These are phyloP conservation scores for Phytophthora quininea DNA, from an alignment of 352 stramenopile species.

Conservation along the genomic window DNA sequence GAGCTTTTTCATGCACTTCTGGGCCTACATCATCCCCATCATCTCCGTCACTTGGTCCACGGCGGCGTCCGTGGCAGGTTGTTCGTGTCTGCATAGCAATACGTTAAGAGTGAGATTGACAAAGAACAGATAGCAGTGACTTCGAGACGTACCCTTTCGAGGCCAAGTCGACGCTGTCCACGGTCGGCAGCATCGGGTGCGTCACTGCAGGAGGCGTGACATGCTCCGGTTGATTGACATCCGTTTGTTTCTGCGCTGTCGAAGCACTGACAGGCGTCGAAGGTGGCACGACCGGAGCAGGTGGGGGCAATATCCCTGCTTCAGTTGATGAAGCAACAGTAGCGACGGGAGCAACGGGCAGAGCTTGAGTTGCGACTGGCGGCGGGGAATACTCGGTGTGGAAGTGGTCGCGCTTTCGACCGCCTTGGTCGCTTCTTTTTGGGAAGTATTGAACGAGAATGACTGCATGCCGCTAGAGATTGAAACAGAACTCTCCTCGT, in stretches of 20 bases:
- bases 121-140: slow-evolving; percentile 17
- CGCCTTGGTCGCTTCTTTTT: slow-evolving; percentile 42
- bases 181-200: slow-evolving; percentile 13
- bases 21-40: slow-evolving; percentile 34
- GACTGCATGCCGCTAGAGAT: slow-evolving; percentile 49
- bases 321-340: neutral
- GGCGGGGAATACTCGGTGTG: neutral
- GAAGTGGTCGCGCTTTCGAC: slow-evolving; percentile 7
- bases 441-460: slow-evolving; percentile 73
- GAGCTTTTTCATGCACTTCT: neutral
- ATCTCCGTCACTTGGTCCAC: slow-evolving; percentile 41
- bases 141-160: slow-evolving; percentile 35
- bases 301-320: slow-evolving; percentile 12
- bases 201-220: slow-evolving; percentile 21
- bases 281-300: slow-evolving; percentile 27
- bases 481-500: slow-evolving; percentile 42
- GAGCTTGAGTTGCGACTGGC: slow-evolving; percentile 10
- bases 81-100: slow-evolving; percentile 14
- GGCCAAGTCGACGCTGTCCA: slow-evolving; percentile 26
- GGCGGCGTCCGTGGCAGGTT: slow-evolving; percentile 19
- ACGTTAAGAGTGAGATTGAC: neutral
- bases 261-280: slow-evolving; percentile 24
- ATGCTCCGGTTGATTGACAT: slow-evolving; percentile 38
- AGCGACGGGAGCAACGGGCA: slow-evolving; percentile 16
- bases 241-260: slow-evolving; percentile 34